Base-by-base conservation (phyloP, 495 filamentous ascomycete genomes). In the Cetradonia linearis region DNA sequence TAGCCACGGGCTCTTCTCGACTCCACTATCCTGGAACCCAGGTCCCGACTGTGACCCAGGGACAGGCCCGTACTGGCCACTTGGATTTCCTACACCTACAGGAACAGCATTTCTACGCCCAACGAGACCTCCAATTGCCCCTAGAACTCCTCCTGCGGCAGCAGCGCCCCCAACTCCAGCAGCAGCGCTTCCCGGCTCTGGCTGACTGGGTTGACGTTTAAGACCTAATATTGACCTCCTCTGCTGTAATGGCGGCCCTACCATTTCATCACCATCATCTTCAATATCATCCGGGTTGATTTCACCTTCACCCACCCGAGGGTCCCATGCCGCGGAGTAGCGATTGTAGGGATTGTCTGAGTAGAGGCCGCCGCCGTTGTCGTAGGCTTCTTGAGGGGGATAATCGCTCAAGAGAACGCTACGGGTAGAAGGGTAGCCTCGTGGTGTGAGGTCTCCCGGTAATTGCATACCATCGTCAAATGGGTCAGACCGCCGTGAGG, bases 241-340 rank as follows among this genome's bases (percentile, higher is more conserved):
- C 48, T 66, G 70, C 28, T 70, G 73, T 69, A 68, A 73, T 63
- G 61, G 76, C 64, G 64, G 72, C 59, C 59, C 69, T 52, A 90
- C 78, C 5, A 85, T 88, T 63, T 95, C 90, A 65, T 95, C 90
- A 9, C 86, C 89, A 66, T 95, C 89, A 66, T 96, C 90, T 3
- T 79, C 83, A 57, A 94, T 91, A 2, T 85, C 84, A 62, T 86
- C 81, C 1, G 89, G 89, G 67, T 95, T 85, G 55, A 94, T 83
- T 20, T 74, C 73, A 18, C 78, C 74, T 8, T 78, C 73, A 60
- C 61, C 73, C 62, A 80, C 70, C 59, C 65, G 69, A 59, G 72
- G 77, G 70, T 82, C 81, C 68, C 75, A 76, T 33, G 79, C 82
- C 5, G 77, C 75, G 2, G 85, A 85, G 58, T 82, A 78, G 58